Evolutionary conservation across 129 eudicot genomes (phyloP).

Genomic region (Chrysanthemum makinoi): DNA sequence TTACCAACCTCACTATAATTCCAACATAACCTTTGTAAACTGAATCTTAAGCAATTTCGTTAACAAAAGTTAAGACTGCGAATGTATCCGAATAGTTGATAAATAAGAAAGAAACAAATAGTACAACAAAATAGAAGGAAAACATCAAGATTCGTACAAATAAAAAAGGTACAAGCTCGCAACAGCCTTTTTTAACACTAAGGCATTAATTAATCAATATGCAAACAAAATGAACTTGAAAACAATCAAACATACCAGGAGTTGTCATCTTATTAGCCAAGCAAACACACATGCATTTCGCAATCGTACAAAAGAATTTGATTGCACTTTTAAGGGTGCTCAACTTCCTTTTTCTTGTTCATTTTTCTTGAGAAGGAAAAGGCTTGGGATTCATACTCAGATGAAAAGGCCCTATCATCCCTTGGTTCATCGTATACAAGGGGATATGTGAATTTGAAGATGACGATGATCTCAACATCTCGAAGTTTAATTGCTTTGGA

Average conservation of each 20-base stretch:
- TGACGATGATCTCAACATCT: conserved; percentile 43
- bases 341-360: conserved; percentile 37
- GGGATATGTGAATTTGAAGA: conserved; percentile 40
- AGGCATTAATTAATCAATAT: conserved; percentile 1
- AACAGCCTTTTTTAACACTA: conserved; percentile 6
- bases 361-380: conserved; percentile 35
- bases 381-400: conserved; percentile 43
- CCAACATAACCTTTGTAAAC: no score
- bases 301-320: neutral
- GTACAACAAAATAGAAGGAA: neutral
- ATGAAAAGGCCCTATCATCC: conserved; percentile 46
- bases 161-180: conserved; percentile 15
- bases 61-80: neutral
- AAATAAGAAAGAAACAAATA: neutral
- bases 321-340: conserved; percentile 19
- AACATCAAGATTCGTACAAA: conserved; percentile 15
- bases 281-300: neutral
- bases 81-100: neutral
- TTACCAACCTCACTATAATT: no score
- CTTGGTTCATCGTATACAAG: conserved; percentile 37
- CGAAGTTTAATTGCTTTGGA: conserved; percentile 38
- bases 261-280: conserved; percentile 14
- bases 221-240: conserved; percentile 9
- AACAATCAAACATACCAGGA: conserved; percentile 20
- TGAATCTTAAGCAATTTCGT: neutral